Evolutionary conservation across 345 rosid genomes (phyloP).

Genomic region (Cardamine occulta): DNA sequence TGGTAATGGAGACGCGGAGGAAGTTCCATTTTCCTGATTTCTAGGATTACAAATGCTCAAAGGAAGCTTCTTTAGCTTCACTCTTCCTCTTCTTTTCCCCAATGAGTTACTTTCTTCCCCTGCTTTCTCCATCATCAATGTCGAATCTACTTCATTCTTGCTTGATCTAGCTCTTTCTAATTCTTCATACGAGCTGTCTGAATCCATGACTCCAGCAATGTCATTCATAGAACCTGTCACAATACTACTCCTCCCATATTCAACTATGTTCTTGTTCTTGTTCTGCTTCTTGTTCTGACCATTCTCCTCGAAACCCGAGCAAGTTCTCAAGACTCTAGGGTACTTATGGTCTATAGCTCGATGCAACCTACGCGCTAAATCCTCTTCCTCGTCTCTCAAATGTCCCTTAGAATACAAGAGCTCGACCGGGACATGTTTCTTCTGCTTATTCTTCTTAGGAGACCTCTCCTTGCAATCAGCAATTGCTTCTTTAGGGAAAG

Average conservation of each 20-base stretch:
- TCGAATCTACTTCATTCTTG: conserved; percentile 38
- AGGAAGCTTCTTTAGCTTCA: conserved; percentile 83
- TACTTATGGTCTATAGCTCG: conserved; percentile 64
- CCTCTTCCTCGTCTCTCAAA: conserved; percentile 53
- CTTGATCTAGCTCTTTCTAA: conserved; percentile 32
- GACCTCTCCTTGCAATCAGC: conserved; percentile 30
- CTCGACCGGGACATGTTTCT: conserved; percentile 92
- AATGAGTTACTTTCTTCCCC: conserved; percentile 50
- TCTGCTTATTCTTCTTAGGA: conserved; percentile 67
- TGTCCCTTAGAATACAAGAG: conserved; percentile 71
- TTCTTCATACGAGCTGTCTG: conserved; percentile 56
- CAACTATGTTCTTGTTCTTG: conserved; percentile 31
- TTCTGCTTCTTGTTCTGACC: conserved; percentile 52
- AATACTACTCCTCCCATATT: conserved; percentile 24
- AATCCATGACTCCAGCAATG: conserved; percentile 53
- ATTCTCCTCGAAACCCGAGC: conserved; percentile 37
- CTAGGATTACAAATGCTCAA: conserved; percentile 69
- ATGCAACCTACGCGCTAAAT: conserved; percentile 67
- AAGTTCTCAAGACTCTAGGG: conserved; percentile 64
- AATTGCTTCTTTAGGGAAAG: conserved; percentile 49
- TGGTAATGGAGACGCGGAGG: conserved; percentile 38
- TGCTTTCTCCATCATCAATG: conserved; percentile 47
- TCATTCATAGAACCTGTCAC: conserved; percentile 30
- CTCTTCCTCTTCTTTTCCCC: conserved; percentile 75
- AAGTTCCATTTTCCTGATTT: conserved; percentile 53